phyloP scores from a whole-genome alignment of 208 protist genomes.

The Acanthamoeba healyi region DNA sequence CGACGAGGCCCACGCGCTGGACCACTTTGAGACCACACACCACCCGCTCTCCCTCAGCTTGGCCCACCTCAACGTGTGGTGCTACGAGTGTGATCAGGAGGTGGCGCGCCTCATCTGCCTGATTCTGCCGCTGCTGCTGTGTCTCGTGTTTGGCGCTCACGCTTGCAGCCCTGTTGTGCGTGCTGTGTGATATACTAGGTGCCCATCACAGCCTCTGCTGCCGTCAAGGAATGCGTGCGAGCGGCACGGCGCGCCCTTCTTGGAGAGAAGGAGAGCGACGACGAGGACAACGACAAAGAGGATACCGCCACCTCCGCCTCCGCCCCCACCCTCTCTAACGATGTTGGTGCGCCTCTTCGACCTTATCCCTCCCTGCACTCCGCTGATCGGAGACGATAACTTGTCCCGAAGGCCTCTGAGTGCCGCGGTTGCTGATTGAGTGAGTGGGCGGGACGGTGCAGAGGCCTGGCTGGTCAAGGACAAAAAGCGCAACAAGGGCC shows the following conservation, averaged over 20 bases:
- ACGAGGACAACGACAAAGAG: not conserved
- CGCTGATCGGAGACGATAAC: not conserved
- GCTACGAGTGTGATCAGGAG: constrained; percentile 52
- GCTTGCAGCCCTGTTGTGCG: not conserved
- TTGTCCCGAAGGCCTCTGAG: too few species aligned
- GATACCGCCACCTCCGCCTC: too few species aligned
- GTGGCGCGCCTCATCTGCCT: not conserved
- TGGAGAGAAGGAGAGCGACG: not conserved
- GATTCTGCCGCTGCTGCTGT: not conserved
- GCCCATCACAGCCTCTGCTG: not conserved
- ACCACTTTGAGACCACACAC: not conserved
- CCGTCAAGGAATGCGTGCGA: not conserved
- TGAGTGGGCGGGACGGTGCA: not conserved
- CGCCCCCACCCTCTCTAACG: not conserved
- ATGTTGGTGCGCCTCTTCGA: not conserved
- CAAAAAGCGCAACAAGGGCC: not conserved
- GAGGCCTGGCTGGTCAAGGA: not conserved
- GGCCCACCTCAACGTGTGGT: constrained; percentile 5
- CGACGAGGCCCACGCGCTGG: not conserved
- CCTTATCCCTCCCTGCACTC: not conserved
- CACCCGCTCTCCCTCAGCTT: constrained; percentile 12
- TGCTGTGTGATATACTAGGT: not conserved
- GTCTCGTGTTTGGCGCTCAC: not conserved
- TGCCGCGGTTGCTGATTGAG: too few species aligned
- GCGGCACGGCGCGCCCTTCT: not conserved